These are phyloP conservation scores for Penicillium longicatenatum DNA, from an alignment of 495 filamentous ascomycete species.

Conservation along the genomic window DNA sequence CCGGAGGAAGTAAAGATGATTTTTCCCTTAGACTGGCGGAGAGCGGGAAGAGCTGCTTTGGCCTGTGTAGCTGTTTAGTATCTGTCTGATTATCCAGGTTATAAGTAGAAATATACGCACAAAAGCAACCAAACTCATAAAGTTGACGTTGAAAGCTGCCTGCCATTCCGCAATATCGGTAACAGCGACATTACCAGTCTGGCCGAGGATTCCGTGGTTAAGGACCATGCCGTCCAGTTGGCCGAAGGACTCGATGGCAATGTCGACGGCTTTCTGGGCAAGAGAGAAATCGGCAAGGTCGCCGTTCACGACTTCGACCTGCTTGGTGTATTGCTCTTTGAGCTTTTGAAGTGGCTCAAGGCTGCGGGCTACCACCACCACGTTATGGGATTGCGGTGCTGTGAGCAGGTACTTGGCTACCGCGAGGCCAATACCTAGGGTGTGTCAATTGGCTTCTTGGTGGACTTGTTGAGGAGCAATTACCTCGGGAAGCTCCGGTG, in stretches of 20 bases:
- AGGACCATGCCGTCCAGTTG: slow-evolving; percentile 78
- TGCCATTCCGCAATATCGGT: slow-evolving; percentile 71
- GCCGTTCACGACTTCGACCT: slow-evolving; percentile 72
- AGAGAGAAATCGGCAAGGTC: slow-evolving; percentile 71
- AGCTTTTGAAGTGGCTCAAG: slow-evolving; percentile 65
- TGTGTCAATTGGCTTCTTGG: neutral
- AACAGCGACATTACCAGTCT: slow-evolving; percentile 71
- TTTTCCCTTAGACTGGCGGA: slow-evolving; percentile 68
- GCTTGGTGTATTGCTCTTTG: slow-evolving; percentile 61
- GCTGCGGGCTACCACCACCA: slow-evolving; percentile 77
- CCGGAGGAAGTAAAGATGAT: slow-evolving; percentile 78
- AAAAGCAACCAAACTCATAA: slow-evolving; percentile 77
- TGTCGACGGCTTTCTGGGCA: slow-evolving; percentile 60
- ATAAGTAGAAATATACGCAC: slow-evolving; percentile 47
- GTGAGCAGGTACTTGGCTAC: slow-evolving; percentile 71
- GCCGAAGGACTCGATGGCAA: slow-evolving; percentile 66
- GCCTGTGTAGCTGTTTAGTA: slow-evolving; percentile 45
- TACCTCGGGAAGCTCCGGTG: slow-evolving; percentile 65
- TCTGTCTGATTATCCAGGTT: neutral
- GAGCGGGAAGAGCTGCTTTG: slow-evolving; percentile 69
- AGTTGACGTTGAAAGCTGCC: slow-evolving; percentile 75
- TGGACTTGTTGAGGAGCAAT: neutral
- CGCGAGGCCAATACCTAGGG: slow-evolving; percentile 77
- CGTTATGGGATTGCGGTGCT: slow-evolving; percentile 59
- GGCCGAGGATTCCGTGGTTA: slow-evolving; percentile 82